Base-by-base conservation (phyloP, 2,329 filamentous ascomycete species). In the Ceratocystis smalleyi region DNA sequence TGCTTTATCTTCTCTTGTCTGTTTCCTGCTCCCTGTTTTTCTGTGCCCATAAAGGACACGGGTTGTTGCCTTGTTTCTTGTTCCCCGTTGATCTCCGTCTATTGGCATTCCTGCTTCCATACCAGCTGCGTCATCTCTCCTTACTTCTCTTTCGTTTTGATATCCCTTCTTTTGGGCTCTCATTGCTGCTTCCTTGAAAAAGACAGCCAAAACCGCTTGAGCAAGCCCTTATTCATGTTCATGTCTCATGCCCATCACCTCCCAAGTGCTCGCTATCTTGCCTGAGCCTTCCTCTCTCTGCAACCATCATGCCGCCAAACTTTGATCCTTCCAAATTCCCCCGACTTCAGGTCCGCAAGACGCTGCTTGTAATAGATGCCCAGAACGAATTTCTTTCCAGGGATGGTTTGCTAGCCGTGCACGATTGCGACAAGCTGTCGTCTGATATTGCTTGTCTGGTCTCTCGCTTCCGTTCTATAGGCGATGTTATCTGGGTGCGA, bases 371-470 rank as follows among this genome's bases (percentile, higher is more conserved):
- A 19, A 80, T 96, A 68, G 92, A 96, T 70, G 82, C 95, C 43
- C 94, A 97, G 71, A 90, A 95, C 70, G 92, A 96, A 73, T 96
- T 97, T 70, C 76, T 95, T 65, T 79, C 83, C 5, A 75, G 82
- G 1, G 79, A 83, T 61, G 87, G 88, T 64, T 81, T 84, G 30
- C 75, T 96, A 22, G 81, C 84, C 12, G 82, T 91, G 61, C 77
- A 77, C 43, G 79, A 83, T 54, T 83, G 84, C 2, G 74, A 80
- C 3, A 82, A 83, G 8, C 89, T 91, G 67, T 73, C 94, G 55
- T 79, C 86, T 47, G 83, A 82, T 32, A 81, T 91, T 51, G 76
- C 84, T 22, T 74, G 80, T 5, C 77, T 97, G 1, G 84, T 86
- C 51, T 80, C 81, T 10, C 81, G 81, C 17, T 96, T 97, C 70